Conservation (phyloP, 2,329 filamentous ascomycete genomes). For the Fusarium neocosmosporiellum region DNA sequence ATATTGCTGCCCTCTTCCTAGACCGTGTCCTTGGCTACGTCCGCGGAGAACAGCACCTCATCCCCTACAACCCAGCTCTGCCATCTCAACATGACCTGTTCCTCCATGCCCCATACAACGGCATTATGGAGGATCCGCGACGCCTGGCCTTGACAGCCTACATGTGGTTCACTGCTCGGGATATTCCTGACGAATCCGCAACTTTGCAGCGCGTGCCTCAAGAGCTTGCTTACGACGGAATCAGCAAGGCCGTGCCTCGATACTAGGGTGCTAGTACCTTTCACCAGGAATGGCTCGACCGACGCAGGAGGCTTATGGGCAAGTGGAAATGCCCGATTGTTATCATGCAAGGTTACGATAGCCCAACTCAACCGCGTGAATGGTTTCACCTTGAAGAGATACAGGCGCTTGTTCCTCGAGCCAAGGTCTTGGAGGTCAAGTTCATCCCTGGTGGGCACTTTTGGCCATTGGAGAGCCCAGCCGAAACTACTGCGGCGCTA, state of each 20-base stretch:
- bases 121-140: not conserved
- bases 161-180: not conserved
- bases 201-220: not conserved
- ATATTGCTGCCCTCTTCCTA: not conserved
- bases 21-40: not conserved
- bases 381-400: conserved; percentile 2
- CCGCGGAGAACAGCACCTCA: not conserved
- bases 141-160: not conserved
- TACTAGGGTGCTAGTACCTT: conserved; percentile 7
- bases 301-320: not conserved
- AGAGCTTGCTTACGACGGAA: conserved; percentile 4
- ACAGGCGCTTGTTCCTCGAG: not conserved
- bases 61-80: not conserved
- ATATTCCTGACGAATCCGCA: not conserved
- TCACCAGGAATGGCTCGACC: conserved; percentile 11
- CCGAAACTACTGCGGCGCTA: not conserved
- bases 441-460: not conserved
- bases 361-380: conserved; percentile 5
- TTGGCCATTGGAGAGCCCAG: not conserved
- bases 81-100: not conserved
- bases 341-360: conserved; percentile 2
- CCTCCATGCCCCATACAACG: not conserved
- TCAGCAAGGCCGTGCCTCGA: not conserved
- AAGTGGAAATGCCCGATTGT: conserved; percentile 1
- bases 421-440: not conserved